A percentile compares a stretch with the other conserved stretches of the same genome.
These are phyloP conservation scores for Nematocida sp. DNA, from an alignment of 371 early-diverging fungal species.

Conservation along the genomic window DNA sequence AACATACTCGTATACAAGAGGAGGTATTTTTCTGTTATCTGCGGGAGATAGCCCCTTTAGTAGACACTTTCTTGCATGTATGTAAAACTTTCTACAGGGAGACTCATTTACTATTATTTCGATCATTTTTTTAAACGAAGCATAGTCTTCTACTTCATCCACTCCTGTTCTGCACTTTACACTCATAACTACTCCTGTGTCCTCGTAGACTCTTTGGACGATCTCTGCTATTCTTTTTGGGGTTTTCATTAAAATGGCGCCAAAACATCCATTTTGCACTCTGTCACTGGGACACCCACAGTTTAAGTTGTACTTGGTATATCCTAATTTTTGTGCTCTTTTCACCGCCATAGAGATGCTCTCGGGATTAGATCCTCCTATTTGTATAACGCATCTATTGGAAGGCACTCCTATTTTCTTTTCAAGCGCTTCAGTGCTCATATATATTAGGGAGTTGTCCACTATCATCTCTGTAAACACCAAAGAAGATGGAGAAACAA, in stretches of 20 bases:
- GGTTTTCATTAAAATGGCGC: constrained; percentile 66
- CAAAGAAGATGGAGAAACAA: constrained; percentile 55
- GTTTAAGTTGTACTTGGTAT: constrained; percentile 65
- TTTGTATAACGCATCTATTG: constrained; percentile 64
- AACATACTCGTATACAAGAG: constrained; percentile 73
- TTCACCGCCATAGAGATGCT: constrained; percentile 57
- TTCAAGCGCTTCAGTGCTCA: constrained; percentile 53
- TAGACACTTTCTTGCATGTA: constrained; percentile 80
- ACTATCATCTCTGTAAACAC: constrained; percentile 68
- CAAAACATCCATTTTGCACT: constrained; percentile 67
- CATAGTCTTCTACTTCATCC: constrained; percentile 65
- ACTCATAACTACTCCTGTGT: constrained; percentile 60
- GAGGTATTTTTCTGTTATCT: constrained; percentile 76
- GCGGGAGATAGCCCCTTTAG: constrained; percentile 75
- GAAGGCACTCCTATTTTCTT: constrained; percentile 61
- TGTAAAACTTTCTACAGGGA: constrained; percentile 68
- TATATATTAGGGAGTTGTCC: constrained; percentile 60
- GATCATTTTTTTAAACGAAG: constrained; percentile 64
- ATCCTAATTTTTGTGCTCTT: constrained; percentile 50
- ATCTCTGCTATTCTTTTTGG: constrained; percentile 57
- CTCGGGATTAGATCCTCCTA: constrained; percentile 65
- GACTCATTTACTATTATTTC: constrained; percentile 67
- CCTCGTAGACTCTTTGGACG: constrained; percentile 62
- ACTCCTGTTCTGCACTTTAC: constrained; percentile 67
- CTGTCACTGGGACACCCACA: constrained; percentile 67